These are phyloP conservation scores for Blastobotrys parvus DNA, from an alignment of 805 yeast species.

Conservation along the genomic window DNA sequence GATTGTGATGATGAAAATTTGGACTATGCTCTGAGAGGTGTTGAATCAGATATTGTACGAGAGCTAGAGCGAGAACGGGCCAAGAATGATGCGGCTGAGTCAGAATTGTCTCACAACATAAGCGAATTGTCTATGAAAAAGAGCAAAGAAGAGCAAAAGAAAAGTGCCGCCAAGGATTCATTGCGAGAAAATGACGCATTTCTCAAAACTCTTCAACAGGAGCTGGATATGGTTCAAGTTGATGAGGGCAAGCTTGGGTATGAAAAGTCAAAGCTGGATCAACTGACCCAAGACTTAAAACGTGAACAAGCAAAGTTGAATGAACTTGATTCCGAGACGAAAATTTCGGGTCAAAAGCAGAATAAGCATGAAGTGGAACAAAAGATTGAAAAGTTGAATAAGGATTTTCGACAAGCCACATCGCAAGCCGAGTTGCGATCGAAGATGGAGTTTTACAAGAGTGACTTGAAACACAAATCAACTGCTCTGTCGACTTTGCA, in stretches of 20 bases:
- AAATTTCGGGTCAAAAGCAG: constrained; percentile 3
- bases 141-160: constrained; percentile 19
- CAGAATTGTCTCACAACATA: constrained; percentile 17
- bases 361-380: constrained; percentile 16
- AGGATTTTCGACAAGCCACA: constrained; percentile 42
- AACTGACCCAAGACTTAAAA: constrained; percentile 31
- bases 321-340: constrained; percentile 2
- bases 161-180: constrained; percentile 8
- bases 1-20: not conserved
- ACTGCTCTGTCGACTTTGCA: constrained; percentile 26
- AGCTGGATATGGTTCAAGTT: constrained; percentile 31
- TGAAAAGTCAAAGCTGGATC: constrained; percentile 36
- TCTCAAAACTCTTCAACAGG: constrained; percentile 31
- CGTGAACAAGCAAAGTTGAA: constrained; percentile 12
- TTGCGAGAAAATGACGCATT: constrained; percentile 23
- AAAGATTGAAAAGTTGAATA: constrained; percentile 43
- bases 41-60: not conserved
- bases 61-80: constrained; percentile 12
- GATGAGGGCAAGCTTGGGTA: constrained; percentile 42
- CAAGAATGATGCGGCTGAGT: constrained; percentile 26
- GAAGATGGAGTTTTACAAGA: constrained; percentile 38
- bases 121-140: constrained; percentile 20
- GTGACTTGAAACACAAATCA: constrained; percentile 30
- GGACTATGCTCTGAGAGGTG: constrained; percentile 1
- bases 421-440: constrained; percentile 54